These are phyloP conservation scores for Sporopachydermia lactativora DNA, from an alignment of 805 yeast species.

Conservation along the genomic window DNA sequence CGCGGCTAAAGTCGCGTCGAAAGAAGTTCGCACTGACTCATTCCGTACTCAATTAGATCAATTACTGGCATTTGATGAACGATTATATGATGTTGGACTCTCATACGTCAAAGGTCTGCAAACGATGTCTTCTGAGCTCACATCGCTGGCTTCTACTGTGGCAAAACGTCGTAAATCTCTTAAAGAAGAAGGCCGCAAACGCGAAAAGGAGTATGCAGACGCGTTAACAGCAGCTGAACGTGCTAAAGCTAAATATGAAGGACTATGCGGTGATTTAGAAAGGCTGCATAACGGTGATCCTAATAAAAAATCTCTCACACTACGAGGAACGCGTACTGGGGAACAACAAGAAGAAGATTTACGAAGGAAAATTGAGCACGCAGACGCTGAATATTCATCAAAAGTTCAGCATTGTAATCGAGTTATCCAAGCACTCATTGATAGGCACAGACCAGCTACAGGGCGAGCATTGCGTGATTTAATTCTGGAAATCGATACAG, in stretches of 20 bases:
- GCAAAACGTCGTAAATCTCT: slow-evolving; percentile 57
- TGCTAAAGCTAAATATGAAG: slow-evolving; percentile 66
- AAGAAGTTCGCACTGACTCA: slow-evolving; percentile 43
- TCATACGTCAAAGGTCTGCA: slow-evolving; percentile 69
- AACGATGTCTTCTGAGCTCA: slow-evolving; percentile 75
- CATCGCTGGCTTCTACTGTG: slow-evolving; percentile 54
- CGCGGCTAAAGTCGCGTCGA: slow-evolving; percentile 12
- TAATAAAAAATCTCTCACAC: slow-evolving; percentile 61
- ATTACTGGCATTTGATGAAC: slow-evolving; percentile 67
- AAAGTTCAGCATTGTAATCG: slow-evolving; percentile 63
- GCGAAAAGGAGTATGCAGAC: slow-evolving; percentile 76
- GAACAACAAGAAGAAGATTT: slow-evolving; percentile 86
- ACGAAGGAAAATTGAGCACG: slow-evolving; percentile 60
- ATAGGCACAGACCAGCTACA: slow-evolving; percentile 63
- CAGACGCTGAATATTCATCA: slow-evolving; percentile 77
- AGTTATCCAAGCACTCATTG: slow-evolving; percentile 56
- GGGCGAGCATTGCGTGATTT: slow-evolving; percentile 60
- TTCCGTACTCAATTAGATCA: slow-evolving; percentile 53
- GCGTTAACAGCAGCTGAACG: slow-evolving; percentile 77
- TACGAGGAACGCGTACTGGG: slow-evolving; percentile 65
- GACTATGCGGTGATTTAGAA: slow-evolving; percentile 78
- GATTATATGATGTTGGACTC: slow-evolving; percentile 51
- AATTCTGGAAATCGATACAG: slow-evolving; percentile 79
- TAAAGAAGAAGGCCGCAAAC: slow-evolving; percentile 70
- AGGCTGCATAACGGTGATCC: slow-evolving; percentile 72